Evolutionary conservation across 2,329 filamentous ascomycete species (phyloP).

Genomic region (Pseudogymnoascus sp.): DNA sequence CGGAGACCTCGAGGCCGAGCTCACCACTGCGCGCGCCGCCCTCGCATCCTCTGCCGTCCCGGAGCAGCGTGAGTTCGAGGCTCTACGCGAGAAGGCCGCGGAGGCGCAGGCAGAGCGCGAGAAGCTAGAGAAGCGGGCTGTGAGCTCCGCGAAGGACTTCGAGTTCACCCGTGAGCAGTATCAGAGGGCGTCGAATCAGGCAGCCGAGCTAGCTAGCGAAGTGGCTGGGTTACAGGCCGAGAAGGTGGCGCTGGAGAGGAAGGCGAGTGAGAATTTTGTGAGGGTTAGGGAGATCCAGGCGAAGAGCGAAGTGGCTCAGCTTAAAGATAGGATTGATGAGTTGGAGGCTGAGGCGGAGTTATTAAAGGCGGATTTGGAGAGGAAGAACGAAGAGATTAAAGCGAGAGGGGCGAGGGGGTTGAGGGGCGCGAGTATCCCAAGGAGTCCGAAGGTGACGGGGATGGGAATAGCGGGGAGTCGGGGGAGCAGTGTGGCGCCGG

Average conservation of each 20-base stretch:
- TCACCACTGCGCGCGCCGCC: conserved; percentile 20
- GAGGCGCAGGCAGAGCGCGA: conserved; percentile 16
- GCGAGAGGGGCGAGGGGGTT: conserved; percentile 33
- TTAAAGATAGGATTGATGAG: conserved; percentile 27
- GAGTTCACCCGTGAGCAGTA: conserved; percentile 24
- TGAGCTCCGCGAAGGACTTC: conserved; percentile 18
- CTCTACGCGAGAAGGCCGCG: conserved; percentile 19
- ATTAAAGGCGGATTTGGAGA: conserved; percentile 30
- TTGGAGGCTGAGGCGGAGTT: conserved; percentile 17
- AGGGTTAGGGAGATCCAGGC: conserved; percentile 23
- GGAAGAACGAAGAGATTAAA: conserved; percentile 29
- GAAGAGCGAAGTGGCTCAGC: conserved; percentile 14
- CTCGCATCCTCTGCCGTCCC: conserved; percentile 28
- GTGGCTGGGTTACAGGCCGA: conserved; percentile 15
- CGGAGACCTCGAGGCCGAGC: conserved; percentile 15
- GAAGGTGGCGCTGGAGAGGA: conserved; percentile 13
- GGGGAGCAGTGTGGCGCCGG: conserved; percentile 7
- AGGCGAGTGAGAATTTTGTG: conserved; percentile 21
- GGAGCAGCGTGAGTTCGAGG: conserved; percentile 32
- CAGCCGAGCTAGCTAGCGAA: conserved; percentile 15
- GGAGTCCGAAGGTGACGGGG: conserved; percentile 23
- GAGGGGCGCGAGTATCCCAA: conserved; percentile 22
- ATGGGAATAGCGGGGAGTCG: conserved; percentile 21
- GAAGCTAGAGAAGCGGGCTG: conserved; percentile 16
- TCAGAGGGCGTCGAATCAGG: conserved; percentile 21